phyloP scores from a whole-genome alignment of 805 yeast genomes.

The Pichia exigua region DNA sequence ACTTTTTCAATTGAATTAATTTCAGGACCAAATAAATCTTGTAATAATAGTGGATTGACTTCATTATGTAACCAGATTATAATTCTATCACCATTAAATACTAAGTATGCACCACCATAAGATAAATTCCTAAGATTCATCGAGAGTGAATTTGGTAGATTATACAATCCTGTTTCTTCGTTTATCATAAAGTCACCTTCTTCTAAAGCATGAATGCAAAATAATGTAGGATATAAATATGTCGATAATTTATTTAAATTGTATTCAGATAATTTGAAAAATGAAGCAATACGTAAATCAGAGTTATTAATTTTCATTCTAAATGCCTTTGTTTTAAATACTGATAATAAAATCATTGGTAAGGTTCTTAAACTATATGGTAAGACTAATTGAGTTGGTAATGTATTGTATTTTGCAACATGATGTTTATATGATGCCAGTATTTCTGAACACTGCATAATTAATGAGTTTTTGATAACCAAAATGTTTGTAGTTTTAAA shows the following conservation, averaged over 20 bases:
- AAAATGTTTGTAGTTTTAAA: slow-evolving; percentile 33
- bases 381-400: slow-evolving; percentile 60
- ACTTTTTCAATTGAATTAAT: slow-evolving; percentile 39
- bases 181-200: slow-evolving; percentile 50
- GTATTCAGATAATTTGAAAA: slow-evolving; percentile 42
- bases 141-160: slow-evolving; percentile 42
- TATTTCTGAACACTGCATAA: slow-evolving; percentile 41
- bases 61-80: slow-evolving; percentile 63
- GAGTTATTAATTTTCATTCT: slow-evolving; percentile 42
- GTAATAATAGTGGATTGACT: slow-evolving; percentile 56
- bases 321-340: slow-evolving; percentile 62
- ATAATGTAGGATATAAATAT: slow-evolving; percentile 72
- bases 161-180: slow-evolving; percentile 33
- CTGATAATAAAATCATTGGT: slow-evolving; percentile 57
- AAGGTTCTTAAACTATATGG: slow-evolving; percentile 75
- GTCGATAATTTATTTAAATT: slow-evolving; percentile 50
- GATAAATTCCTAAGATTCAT: slow-evolving; percentile 36
- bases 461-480: slow-evolving; percentile 26
- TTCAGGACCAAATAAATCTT: slow-evolving; percentile 63
- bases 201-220: slow-evolving; percentile 59
- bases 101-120: slow-evolving; percentile 69
- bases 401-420: slow-evolving; percentile 35
- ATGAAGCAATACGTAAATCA: slow-evolving; percentile 57
- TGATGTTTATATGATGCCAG: slow-evolving; percentile 50
- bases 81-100: slow-evolving; percentile 59